phyloP scores from a whole-genome alignment of 2,329 filamentous ascomycete species.

The Diaporthe amygdali region DNA sequence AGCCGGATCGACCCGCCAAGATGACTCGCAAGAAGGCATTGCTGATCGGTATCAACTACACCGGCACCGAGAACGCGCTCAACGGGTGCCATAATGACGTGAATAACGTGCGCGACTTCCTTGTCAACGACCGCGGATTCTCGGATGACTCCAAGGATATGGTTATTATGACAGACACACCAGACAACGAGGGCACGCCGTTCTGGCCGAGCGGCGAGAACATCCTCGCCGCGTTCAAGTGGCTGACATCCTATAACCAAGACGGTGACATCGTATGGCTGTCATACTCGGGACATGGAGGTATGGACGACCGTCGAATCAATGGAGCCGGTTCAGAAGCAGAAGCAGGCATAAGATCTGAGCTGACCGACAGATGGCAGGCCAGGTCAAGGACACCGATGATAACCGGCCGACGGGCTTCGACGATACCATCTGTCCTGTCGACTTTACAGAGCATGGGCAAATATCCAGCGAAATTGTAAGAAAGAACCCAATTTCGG shows the following conservation, averaged over 20 bases:
- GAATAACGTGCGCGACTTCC: constrained; percentile 41
- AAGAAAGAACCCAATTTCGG: background rate
- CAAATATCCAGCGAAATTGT: constrained; percentile 56
- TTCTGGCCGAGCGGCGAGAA: constrained; percentile 40
- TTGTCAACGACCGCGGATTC: constrained; percentile 43
- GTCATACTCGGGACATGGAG: constrained; percentile 65
- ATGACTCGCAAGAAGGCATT: constrained; percentile 40
- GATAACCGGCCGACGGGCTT: constrained; percentile 43
- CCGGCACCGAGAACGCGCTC: constrained; percentile 60
- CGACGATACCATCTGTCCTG: constrained; percentile 59
- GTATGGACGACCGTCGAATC: constrained; percentile 29
- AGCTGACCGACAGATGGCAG: constrained; percentile 26
- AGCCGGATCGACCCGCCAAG: background rate
- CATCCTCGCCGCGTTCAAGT: constrained; percentile 57
- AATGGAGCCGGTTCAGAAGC: background rate
- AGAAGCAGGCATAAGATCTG: background rate
- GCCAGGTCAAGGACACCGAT: constrained; percentile 52
- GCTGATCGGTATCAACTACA: constrained; percentile 63
- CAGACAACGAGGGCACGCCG: constrained; percentile 38
- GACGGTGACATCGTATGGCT: constrained; percentile 59
- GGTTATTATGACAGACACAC: constrained; percentile 41
- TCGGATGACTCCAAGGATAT: constrained; percentile 37
- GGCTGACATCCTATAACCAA: constrained; percentile 55
- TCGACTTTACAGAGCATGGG: constrained; percentile 56
- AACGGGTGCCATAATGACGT: constrained; percentile 57